A percentile compares a stretch with the other conserved stretches of the same genome.
phyloP scores from a whole-genome alignment of 345 rosid species.

The Ailanthus altissimus region DNA sequence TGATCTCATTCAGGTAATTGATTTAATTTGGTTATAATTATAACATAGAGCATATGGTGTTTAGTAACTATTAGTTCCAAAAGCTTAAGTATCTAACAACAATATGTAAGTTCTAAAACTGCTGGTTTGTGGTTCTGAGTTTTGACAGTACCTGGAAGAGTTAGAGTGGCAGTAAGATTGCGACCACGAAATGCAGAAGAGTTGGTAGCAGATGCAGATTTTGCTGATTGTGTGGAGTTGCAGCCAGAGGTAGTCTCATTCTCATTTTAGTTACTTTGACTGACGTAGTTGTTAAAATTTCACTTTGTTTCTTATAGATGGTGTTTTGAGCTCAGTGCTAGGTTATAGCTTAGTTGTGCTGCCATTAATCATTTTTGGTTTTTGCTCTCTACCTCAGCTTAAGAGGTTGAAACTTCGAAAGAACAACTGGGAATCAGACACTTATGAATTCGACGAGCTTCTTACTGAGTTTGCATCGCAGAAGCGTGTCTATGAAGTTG shows the following conservation, averaged over 20 bases:
- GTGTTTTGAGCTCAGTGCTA: constrained; percentile 10
- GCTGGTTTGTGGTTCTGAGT: constrained; percentile 6
- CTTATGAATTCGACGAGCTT: constrained; percentile 94
- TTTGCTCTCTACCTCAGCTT: constrained; percentile 45
- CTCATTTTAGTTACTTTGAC: background rate
- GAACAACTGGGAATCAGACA: constrained; percentile 97
- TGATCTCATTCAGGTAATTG: background rate
- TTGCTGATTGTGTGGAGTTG: constrained; percentile 95
- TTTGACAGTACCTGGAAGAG: constrained; percentile 83
- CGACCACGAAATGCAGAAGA: constrained; percentile 92
- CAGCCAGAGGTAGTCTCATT: constrained; percentile 76
- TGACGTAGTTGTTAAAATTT: constrained; percentile 2
- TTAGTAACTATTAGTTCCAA: background rate
- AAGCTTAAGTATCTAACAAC: background rate
- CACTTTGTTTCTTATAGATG: background rate
- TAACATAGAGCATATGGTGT: background rate
- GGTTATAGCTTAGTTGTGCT: constrained; percentile 14
- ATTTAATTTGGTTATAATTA: background rate
- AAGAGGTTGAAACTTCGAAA: constrained; percentile 95
- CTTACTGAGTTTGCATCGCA: constrained; percentile 96
- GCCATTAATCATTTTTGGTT: constrained; percentile 7
- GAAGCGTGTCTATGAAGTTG: constrained; percentile 93
- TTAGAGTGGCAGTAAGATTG: constrained; percentile 92
- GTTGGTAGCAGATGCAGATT: constrained; percentile 87
- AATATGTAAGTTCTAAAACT: background rate